Base-by-base conservation (phyloP, 768 basidiomycete species). In the Tylopilus felleus region DNA sequence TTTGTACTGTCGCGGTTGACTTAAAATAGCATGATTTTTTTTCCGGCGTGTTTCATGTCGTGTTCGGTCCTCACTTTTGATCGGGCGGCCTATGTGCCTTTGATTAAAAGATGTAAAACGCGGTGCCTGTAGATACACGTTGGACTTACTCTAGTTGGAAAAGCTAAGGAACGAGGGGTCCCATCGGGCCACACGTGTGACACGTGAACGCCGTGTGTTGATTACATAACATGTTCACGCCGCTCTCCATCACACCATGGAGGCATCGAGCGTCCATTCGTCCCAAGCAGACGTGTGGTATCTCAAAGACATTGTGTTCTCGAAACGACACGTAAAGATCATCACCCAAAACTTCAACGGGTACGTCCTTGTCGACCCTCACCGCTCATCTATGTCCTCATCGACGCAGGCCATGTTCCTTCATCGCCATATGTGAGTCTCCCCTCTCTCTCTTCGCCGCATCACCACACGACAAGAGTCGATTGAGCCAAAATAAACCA, bases 371-470 rank as follows among this genome's bases (percentile, higher is more conserved):
- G n/a, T n/a, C 4, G 10, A 19, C 19, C 12, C n/a, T 39, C 36
- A 33, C 9, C 21, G 16, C 40, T 16, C 33, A 8, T 16, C 33
- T 6, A n/a, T 33, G 33, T 16, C 29, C 29, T 29, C 14, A n/a
- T n/a, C n/a, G n/a, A n/a, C n/a, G n/a, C 65, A 94, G 93, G 9
- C 92, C 93, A 9, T 95, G 93, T 65, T 93, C 90, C 0, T 89
- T 95, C 59, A 91, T 95, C 61, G 93, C 92, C 25, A 88, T 93
- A 54, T 93, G 90, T 90, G 64, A 61, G 44, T 65, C n/a, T 38
- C 33, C 12, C 14, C 35, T 6, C 17, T 17, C 35, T 1, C 16
- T 36, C 16, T 0, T 35, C 29, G 4, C 25, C 14, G 25, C 12
- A 9, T 16, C 33, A 4, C 4, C 13, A 1, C 33, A 16, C 33